Percentiles rank a stretch among this genome's conserved stretches.
Evolutionary conservation across 257 asterid species (phyloP).

Genomic region (Salvia rosmarinus): DNA sequence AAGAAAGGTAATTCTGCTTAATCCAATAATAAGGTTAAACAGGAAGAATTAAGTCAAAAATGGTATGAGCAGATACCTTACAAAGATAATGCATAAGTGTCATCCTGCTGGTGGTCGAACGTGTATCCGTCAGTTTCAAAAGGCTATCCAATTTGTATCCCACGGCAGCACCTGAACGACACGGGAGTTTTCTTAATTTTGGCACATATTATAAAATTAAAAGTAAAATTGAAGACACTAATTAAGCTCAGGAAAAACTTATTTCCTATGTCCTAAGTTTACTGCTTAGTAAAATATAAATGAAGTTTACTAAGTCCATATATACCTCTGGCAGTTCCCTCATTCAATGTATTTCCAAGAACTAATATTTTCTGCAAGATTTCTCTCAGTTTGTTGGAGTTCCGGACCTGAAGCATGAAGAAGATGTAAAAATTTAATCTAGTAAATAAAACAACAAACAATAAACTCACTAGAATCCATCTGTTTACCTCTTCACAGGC

Average conservation of each 20-base stretch:
- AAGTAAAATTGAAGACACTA: not conserved
- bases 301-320: not conserved
- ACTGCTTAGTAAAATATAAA: not conserved
- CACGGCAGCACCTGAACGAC: conserved; percentile 71
- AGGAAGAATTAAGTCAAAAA: conserved; percentile 31
- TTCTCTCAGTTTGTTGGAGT: conserved; percentile 76
- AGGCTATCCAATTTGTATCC: conserved; percentile 98
- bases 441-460: conserved; percentile 17
- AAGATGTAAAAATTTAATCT: conserved; percentile 27
- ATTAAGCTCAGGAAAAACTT: conserved; percentile 1
- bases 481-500: conserved; percentile 89
- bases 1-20: not conserved
- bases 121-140: conserved; percentile 87
- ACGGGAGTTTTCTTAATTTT: conserved; percentile 8
- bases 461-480: conserved; percentile 18
- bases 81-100: conserved; percentile 99
- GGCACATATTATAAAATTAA: conserved; percentile 27
- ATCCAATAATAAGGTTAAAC: conserved; percentile 1
- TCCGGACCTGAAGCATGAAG: conserved; percentile 66
- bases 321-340: conserved; percentile 98
- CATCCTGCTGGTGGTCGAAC: conserved; percentile 79
- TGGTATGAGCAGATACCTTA: conserved; percentile 46
- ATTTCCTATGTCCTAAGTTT: not conserved
- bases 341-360: conserved; percentile 87
- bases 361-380: conserved; percentile 71